Percentiles rank a stretch among this genome's conserved stretches.
These are phyloP conservation scores for Carex arenaria DNA, from an alignment of 202 grass and related monocot species.

Conservation along the genomic window DNA sequence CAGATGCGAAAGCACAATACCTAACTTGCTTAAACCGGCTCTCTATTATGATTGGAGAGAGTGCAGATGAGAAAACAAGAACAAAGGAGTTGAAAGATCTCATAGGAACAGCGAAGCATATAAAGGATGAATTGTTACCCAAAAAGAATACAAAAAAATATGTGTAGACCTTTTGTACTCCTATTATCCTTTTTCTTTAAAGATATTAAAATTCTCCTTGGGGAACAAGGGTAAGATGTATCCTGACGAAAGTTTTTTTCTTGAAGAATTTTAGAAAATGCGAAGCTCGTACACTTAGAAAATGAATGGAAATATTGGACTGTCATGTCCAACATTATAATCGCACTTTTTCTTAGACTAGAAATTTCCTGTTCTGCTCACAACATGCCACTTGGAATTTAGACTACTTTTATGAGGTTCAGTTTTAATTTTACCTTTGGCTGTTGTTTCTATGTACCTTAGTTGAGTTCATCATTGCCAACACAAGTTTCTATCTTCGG, in stretches of 20 bases:
- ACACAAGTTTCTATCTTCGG: not conserved
- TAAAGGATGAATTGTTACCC: constrained; percentile 32
- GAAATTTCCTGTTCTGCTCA: not conserved
- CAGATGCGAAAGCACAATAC: constrained; percentile 41
- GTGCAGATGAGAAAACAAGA: not conserved
- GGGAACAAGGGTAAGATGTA: not conserved
- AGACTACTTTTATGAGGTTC: not conserved
- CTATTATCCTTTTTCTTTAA: not conserved
- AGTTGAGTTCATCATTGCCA: not conserved
- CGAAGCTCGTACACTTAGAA: not conserved
- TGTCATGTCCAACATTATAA: not conserved
- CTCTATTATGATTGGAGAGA: not conserved
- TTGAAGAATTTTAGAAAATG: not conserved
- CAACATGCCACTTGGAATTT: not conserved
- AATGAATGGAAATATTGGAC: not conserved
- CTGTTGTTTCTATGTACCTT: not conserved
- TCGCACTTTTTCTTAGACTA: not conserved
- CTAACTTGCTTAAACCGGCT: constrained; percentile 41
- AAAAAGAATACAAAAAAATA: constrained; percentile 12
- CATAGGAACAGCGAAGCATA: constrained; percentile 29
- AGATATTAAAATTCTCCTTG: not conserved
- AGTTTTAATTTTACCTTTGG: not conserved
- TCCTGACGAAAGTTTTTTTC: not conserved
- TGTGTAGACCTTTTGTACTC: not conserved
- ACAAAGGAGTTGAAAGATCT: constrained; percentile 28